Conservation (phyloP, 169 alveolate genomes). For the Fabrea salina region DNA sequence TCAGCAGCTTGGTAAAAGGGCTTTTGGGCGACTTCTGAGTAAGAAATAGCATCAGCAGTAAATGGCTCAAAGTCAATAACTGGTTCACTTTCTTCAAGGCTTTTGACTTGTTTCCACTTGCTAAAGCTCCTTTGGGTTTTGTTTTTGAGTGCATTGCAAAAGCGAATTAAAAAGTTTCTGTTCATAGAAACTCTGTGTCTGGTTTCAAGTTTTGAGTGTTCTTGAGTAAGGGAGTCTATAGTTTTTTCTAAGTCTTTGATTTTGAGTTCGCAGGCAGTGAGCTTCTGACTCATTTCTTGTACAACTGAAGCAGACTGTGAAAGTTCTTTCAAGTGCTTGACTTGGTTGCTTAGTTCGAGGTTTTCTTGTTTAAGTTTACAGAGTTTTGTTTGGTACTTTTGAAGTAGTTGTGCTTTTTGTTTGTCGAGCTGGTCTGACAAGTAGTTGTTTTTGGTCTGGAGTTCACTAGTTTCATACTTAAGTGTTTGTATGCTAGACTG, state of each 20-base stretch:
- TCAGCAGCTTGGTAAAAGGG: background rate
- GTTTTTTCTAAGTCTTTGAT: background rate
- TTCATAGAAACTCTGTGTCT: background rate
- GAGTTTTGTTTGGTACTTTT: no score
- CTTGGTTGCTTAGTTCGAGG: background rate
- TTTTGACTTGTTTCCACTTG: background rate
- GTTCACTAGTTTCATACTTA: background rate
- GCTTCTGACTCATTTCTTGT: background rate
- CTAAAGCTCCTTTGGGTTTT: background rate
- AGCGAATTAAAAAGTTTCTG: conserved; percentile 24
- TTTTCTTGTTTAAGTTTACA: background rate
- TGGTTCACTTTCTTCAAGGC: background rate
- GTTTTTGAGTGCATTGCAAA: background rate
- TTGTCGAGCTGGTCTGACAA: no score
- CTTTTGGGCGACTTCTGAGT: background rate
- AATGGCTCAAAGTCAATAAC: no score
- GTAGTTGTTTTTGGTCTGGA: no score
- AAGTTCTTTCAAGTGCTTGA: background rate
- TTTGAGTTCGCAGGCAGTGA: background rate
- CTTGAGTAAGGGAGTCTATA: background rate
- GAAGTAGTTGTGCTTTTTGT: no score
- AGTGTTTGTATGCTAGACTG: background rate
- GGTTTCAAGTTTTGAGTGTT: background rate
- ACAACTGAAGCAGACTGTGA: background rate
- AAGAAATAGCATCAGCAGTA: background rate